Percentiles rank a stretch among this genome's conserved stretches.
These are phyloP conservation scores for Thalassiosira hispida DNA, from an alignment of 352 stramenopile genomes.

Conservation along the genomic window DNA sequence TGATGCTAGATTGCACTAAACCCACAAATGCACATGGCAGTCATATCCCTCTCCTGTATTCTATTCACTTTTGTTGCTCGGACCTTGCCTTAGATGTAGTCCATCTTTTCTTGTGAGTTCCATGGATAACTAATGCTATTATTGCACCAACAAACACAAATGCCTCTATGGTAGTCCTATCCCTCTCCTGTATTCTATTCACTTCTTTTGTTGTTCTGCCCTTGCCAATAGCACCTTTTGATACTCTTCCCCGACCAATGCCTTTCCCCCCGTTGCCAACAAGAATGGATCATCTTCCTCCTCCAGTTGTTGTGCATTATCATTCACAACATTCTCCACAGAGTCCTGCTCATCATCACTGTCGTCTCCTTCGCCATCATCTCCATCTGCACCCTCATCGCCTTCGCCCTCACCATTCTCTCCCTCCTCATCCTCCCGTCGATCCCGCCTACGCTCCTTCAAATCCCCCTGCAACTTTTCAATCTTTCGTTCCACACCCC, in stretches of 20 bases:
- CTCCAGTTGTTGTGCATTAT: constrained; percentile 24
- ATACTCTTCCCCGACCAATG: constrained; percentile 77
- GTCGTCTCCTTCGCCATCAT: constrained; percentile 9
- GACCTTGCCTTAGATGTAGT: too few relatives aligned
- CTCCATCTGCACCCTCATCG: constrained; percentile 11
- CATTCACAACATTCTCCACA: constrained; percentile 8
- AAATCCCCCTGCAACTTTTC: constrained; percentile 45
- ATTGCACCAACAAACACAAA: too few relatives aligned
- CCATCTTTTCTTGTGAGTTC: too few relatives aligned
- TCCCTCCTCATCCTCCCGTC: constrained; percentile 30
- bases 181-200: too few relatives aligned
- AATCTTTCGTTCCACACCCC: constrained; percentile 64
- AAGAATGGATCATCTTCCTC: constrained; percentile 80
- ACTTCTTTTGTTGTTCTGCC: constrained; percentile 2
- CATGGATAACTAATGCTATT: too few relatives aligned
- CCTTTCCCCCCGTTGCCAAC: constrained; percentile 70
- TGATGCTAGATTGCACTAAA: too few relatives aligned
- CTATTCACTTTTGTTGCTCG: too few relatives aligned
- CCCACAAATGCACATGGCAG: too few relatives aligned
- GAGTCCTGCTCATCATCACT: constrained; percentile 14
- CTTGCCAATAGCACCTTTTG: constrained; percentile 66
- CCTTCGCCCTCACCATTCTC: constrained; percentile 20
- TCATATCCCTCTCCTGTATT: too few relatives aligned
- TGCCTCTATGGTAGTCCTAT: too few relatives aligned
- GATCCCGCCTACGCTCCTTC: constrained; percentile 40